These are phyloP conservation scores for Ormosia semicastrata DNA, from an alignment of 306 rosid species.

Conservation along the genomic window DNA sequence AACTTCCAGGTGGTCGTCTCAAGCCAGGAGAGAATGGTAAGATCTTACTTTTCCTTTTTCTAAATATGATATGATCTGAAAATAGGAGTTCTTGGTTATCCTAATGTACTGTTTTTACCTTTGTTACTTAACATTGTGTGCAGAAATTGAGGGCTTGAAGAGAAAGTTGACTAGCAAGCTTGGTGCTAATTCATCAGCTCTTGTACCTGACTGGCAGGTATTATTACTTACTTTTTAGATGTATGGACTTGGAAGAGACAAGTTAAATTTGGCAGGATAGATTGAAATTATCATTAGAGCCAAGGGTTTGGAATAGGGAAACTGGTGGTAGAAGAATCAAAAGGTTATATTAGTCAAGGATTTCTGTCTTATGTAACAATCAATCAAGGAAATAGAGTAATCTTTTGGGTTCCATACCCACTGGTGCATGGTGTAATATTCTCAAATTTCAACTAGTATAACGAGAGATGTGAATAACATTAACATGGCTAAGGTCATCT, in stretches of 20 bases:
- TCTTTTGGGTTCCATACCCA: background rate
- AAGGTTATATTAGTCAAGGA: background rate
- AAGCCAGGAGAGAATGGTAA: constrained; percentile 98
- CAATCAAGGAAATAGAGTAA: background rate
- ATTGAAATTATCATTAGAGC: background rate
- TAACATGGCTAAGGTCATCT: background rate
- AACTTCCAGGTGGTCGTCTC: constrained; percentile 97
- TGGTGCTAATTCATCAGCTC: constrained; percentile 76
- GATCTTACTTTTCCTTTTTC: constrained; percentile 1
- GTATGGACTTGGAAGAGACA: background rate
- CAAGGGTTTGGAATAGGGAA: background rate
- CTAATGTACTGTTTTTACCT: background rate
- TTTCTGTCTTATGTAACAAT: background rate
- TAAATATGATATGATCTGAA: background rate
- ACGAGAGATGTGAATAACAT: background rate
- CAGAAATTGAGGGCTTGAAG: constrained; percentile 93
- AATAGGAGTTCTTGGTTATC: background rate
- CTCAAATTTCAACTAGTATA: background rate
- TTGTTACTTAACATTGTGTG: constrained; percentile 1
- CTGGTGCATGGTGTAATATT: background rate
- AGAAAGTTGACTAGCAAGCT: constrained; percentile 97
- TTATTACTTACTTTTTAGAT: background rate
- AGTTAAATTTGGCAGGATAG: background rate
- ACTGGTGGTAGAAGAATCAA: background rate
- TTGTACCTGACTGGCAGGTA: constrained; percentile 95